Conservation (phyloP, 2,329 filamentous ascomycete genomes). For the Colletotrichum paranaense region DNA sequence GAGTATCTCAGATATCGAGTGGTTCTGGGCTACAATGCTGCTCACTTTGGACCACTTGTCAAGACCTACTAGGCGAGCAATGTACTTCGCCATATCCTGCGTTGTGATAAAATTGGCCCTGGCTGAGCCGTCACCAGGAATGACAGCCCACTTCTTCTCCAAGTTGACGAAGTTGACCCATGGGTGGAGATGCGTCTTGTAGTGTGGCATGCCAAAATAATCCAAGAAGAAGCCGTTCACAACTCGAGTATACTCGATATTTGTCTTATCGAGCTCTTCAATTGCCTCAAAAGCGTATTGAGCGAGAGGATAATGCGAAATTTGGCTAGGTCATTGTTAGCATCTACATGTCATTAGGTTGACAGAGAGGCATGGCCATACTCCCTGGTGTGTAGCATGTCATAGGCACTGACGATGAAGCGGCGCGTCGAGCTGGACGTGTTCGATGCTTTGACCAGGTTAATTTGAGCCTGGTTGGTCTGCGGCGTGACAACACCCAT, state of each 20-base stretch:
- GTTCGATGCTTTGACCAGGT: constrained; percentile 57
- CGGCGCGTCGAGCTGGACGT: constrained; percentile 49
- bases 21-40: constrained; percentile 46
- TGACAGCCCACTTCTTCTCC: constrained; percentile 24
- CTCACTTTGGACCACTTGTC: constrained; percentile 51
- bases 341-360: background rate
- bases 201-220: constrained; percentile 42
- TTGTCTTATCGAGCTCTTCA: constrained; percentile 17
- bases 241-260: constrained; percentile 38
- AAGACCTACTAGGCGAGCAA: constrained; percentile 50
- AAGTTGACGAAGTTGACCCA: constrained; percentile 25
- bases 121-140: constrained; percentile 28
- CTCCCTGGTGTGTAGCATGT: constrained; percentile 41
- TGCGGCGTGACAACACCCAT: constrained; percentile 41
- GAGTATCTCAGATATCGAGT: constrained; percentile 51
- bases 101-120: constrained; percentile 21
- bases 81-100: constrained; percentile 42
- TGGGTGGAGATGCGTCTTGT: constrained; percentile 45
- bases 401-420: constrained; percentile 57
- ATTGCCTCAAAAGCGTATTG: constrained; percentile 40
- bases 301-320: constrained; percentile 36
- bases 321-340: constrained; percentile 30
- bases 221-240: constrained; percentile 43
- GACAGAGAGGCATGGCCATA: background rate
- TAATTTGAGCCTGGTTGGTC: constrained; percentile 47